These are phyloP conservation scores for Phytophthora sojae DNA, from an alignment of 352 stramenopile genomes.

Conservation along the genomic window DNA sequence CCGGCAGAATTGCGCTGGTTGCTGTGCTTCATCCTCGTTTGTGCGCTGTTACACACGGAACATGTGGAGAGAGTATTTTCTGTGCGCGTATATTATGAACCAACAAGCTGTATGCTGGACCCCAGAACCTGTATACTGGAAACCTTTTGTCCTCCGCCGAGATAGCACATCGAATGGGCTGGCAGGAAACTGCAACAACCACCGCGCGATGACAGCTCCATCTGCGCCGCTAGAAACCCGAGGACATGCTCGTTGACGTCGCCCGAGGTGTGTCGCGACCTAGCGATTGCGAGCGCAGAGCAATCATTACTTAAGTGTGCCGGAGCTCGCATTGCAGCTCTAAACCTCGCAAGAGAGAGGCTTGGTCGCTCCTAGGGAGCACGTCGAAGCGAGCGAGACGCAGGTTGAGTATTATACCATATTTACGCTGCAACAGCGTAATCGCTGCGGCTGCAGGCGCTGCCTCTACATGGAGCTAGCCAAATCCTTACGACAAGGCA, in stretches of 20 bases:
- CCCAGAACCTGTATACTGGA: background rate
- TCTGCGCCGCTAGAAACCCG: slow-evolving; percentile 14
- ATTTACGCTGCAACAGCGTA: slow-evolving; percentile 16
- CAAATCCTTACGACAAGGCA: slow-evolving; percentile 15
- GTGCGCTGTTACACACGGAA: no score
- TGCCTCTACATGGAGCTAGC: slow-evolving; percentile 29
- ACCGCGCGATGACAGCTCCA: slow-evolving; percentile 29
- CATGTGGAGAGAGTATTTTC: no score
- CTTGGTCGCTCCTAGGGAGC: slow-evolving; percentile 1
- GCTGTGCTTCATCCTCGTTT: no score
- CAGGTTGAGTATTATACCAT: slow-evolving; percentile 1
- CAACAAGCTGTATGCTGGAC: background rate
- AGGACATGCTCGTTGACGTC: slow-evolving; percentile 2
- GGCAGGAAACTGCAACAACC: slow-evolving; percentile 35
- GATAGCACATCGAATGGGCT: slow-evolving; percentile 27
- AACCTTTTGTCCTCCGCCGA: slow-evolving; percentile 14
- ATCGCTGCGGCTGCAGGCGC: slow-evolving; percentile 4
- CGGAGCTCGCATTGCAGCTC: background rate
- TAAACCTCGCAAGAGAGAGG: slow-evolving; percentile 11
- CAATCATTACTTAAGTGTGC: background rate
- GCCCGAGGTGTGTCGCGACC: background rate
- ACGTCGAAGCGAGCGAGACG: slow-evolving; percentile 9
- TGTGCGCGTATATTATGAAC: background rate
- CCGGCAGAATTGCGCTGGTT: no score
- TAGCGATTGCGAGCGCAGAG: slow-evolving; percentile 8